phyloP scores from a whole-genome alignment of 306 rosid species.

The Canavalia gladiata region DNA sequence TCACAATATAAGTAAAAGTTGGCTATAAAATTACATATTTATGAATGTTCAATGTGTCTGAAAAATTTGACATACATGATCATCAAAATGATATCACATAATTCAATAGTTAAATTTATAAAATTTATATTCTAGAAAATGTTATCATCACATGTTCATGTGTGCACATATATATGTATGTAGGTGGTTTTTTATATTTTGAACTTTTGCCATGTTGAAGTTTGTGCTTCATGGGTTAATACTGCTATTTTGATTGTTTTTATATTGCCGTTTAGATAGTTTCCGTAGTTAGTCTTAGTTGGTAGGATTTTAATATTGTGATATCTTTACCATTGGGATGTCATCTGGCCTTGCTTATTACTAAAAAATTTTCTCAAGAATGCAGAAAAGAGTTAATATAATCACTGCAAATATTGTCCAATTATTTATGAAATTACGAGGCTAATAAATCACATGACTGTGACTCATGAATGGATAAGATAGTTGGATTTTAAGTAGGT shows the following conservation, averaged over 20 bases:
- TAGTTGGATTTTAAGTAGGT: constrained; percentile 1
- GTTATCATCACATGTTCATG: no score
- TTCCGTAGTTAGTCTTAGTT: constrained; percentile 22
- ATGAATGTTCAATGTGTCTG: no score
- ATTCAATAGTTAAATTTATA: no score
- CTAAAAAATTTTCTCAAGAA: background rate
- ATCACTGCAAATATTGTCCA: constrained; percentile 25
- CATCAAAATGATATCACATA: no score
- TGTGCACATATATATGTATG: no score
- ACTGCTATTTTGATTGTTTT: background rate
- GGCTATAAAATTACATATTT: no score
- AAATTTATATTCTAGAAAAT: no score
- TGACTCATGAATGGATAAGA: background rate
- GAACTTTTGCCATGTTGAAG: background rate
- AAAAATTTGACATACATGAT: no score
- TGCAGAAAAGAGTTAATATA: background rate
- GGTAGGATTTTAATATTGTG: background rate
- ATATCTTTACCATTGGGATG: constrained; percentile 25
- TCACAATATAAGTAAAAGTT: no score
- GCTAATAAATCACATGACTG: background rate
- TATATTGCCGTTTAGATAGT: background rate
- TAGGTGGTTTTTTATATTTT: background rate
- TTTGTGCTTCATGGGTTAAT: background rate
- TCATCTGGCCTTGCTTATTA: background rate
- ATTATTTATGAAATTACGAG: constrained; percentile 3